These are phyloP conservation scores for Volutella citrinella DNA, from an alignment of 2,329 filamentous ascomycete genomes.

Conservation along the genomic window DNA sequence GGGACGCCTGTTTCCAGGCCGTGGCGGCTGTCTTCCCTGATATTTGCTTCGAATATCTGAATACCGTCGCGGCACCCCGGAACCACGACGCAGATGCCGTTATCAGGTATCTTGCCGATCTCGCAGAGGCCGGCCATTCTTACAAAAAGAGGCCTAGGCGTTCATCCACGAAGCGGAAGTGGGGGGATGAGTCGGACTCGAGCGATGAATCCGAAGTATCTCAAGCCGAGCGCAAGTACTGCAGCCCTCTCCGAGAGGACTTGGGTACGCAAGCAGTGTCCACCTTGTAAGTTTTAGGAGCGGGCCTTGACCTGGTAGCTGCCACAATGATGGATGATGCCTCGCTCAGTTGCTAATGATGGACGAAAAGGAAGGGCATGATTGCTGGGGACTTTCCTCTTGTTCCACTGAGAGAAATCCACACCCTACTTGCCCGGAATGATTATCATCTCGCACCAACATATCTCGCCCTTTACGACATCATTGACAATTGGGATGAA, in stretches of 20 bases:
- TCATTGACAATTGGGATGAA: neutral
- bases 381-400: constrained; percentile 21
- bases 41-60: constrained; percentile 40
- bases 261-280: neutral
- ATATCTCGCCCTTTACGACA: constrained; percentile 13
- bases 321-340: too few species aligned
- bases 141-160: constrained; percentile 33
- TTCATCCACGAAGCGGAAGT: constrained; percentile 40
- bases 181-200: constrained; percentile 19
- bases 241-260: constrained; percentile 1
- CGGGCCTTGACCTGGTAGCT: too few species aligned
- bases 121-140: constrained; percentile 32
- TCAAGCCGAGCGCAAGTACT: constrained; percentile 13
- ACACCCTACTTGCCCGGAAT: constrained; percentile 9
- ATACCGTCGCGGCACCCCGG: constrained; percentile 22
- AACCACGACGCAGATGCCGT: constrained; percentile 28
- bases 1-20: constrained; percentile 12
- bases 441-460: constrained; percentile 14
- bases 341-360: too few species aligned
- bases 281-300: constrained; percentile 16
- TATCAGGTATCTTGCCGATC: constrained; percentile 39
- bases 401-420: constrained; percentile 12
- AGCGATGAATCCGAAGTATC: constrained; percentile 18
- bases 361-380: constrained; percentile 13
- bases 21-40: constrained; percentile 40